Evolutionary conservation across 306 rosid species (phyloP), one percentile per base, ranked within the genome.

Genomic region (Quercus wislizeni): DNA sequence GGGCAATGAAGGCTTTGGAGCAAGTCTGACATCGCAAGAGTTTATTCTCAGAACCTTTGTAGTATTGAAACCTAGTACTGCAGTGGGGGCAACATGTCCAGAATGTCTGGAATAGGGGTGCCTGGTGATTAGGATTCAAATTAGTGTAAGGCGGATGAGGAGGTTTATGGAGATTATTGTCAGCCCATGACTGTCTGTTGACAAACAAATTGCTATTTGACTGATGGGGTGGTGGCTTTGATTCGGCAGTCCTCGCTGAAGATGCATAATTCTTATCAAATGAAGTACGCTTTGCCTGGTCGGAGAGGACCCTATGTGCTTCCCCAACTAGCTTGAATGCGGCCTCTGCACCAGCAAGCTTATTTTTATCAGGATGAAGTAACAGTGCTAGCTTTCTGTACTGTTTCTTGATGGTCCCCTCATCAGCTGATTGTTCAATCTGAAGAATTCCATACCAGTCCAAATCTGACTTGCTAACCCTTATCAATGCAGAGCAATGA

Each of bases 301-400:
- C 97, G 18, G 85, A 61, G 62, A 94, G 89, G 30, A 91, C 68
- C 82, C 92, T 88, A 76, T 94, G 88, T 43, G 97, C 99, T 79
- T 94, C 97, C 77, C 91, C 96, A 54, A 92, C 83, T 77, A 91
- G 80, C 83, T 94, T 94, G 85, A 94, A 94, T 80, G 99, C 99
- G 80, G 97, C 91, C 79, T 94, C 99, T 1, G 99, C 97, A 86
- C 99, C 97, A 56, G 89, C 77, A 78, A 87, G 88, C 77, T 90
- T 91, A 83, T 92, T 94, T 86, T 94, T 94, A 85, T 94, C 99
- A 43, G 97, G 99, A 84, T 92, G 99, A 72, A 94, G 97, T 68
- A 88, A 88, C 74, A 94, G 73, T 14, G 97, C 97, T 12, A 94
- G 88, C 88, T 90, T 94, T 75, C 89, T 91, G 84, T 88, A 94